Evolutionary conservation across 2,329 filamentous ascomycete species (phyloP).

Genomic region (Pseudogymnoascus sp.): DNA sequence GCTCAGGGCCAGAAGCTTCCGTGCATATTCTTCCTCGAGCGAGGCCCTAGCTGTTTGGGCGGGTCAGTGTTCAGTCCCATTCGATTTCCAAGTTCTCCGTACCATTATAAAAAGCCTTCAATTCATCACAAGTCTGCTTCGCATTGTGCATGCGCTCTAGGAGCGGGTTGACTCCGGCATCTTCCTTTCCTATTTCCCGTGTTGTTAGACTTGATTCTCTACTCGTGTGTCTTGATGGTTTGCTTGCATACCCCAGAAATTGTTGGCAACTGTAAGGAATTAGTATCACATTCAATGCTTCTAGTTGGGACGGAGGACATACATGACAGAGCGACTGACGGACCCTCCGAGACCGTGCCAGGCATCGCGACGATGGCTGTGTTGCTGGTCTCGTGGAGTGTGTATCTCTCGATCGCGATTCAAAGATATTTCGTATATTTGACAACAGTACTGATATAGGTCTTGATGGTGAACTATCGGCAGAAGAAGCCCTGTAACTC

Average conservation of each 20-base stretch:
- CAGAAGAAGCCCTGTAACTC: background rate
- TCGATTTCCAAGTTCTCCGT: slow-evolving; percentile 25
- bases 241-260: slow-evolving; percentile 66
- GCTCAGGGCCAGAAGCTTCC: slow-evolving; percentile 77
- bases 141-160: slow-evolving; percentile 91
- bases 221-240: background rate
- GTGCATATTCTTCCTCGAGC: slow-evolving; percentile 93
- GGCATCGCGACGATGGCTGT: slow-evolving; percentile 20
- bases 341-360: slow-evolving; percentile 27
- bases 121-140: slow-evolving; percentile 89
- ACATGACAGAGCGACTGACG: slow-evolving; percentile 32
- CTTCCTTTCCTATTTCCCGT: slow-evolving; percentile 62
- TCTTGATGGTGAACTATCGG: background rate
- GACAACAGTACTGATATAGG: background rate
- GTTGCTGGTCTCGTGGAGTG: slow-evolving; percentile 3
- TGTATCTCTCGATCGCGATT: background rate
- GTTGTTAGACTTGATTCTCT: background rate
- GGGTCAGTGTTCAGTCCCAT: slow-evolving; percentile 10
- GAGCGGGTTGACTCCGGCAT: slow-evolving; percentile 86
- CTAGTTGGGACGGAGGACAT: background rate
- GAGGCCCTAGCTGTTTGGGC: slow-evolving; percentile 63
- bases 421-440: background rate
- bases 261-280: slow-evolving; percentile 75
- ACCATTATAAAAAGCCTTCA: slow-evolving; percentile 86
- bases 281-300: slow-evolving; percentile 22